Conservation (phyloP, 2,329 filamentous ascomycete species). For the Ascochyta lentis region DNA sequence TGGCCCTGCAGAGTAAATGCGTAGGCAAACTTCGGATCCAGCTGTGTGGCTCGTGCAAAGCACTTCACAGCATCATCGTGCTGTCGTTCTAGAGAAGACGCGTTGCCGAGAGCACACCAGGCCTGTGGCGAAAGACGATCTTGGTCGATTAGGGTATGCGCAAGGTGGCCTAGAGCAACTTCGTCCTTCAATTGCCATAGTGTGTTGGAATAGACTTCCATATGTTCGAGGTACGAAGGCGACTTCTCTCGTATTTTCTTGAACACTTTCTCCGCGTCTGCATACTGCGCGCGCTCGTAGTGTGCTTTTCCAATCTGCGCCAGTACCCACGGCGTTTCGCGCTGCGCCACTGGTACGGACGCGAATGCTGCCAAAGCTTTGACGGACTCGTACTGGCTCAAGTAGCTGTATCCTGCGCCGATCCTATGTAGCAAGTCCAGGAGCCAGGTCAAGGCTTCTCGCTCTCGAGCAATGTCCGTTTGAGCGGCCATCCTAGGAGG, state of each 20-base stretch:
- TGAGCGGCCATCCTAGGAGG: slow-evolving; percentile 49
- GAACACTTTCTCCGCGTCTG: slow-evolving; percentile 87
- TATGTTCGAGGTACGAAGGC: slow-evolving; percentile 85
- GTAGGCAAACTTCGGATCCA: slow-evolving; percentile 91
- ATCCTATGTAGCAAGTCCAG: slow-evolving; percentile 83
- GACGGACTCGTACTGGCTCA: slow-evolving; percentile 79
- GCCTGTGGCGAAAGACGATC: slow-evolving; percentile 91
- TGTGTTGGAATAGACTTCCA: slow-evolving; percentile 98
- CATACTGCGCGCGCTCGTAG: slow-evolving; percentile 88
- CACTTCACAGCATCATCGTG: slow-evolving; percentile 94
- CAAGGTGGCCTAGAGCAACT: slow-evolving; percentile 87
- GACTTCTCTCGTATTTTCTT: slow-evolving; percentile 77
- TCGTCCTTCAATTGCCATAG: slow-evolving; percentile 97
- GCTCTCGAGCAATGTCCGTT: slow-evolving; percentile 68
- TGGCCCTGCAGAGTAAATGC: slow-evolving; percentile 95
- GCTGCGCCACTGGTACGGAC: slow-evolving; percentile 73
- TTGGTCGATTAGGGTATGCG: slow-evolving; percentile 85
- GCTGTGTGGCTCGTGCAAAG: slow-evolving; percentile 91
- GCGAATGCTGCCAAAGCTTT: slow-evolving; percentile 78
- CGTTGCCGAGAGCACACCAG: slow-evolving; percentile 95
- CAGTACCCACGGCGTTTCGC: slow-evolving; percentile 92
- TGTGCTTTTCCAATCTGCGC: slow-evolving; percentile 88
- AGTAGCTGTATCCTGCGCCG: slow-evolving; percentile 77
- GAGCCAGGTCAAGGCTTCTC: slow-evolving; percentile 78
- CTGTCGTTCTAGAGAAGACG: slow-evolving; percentile 88